Evolutionary conservation across 768 basidiomycete genomes (phyloP), one percentile per base, ranked within the genome.

Genomic region (Russula virescens): DNA sequence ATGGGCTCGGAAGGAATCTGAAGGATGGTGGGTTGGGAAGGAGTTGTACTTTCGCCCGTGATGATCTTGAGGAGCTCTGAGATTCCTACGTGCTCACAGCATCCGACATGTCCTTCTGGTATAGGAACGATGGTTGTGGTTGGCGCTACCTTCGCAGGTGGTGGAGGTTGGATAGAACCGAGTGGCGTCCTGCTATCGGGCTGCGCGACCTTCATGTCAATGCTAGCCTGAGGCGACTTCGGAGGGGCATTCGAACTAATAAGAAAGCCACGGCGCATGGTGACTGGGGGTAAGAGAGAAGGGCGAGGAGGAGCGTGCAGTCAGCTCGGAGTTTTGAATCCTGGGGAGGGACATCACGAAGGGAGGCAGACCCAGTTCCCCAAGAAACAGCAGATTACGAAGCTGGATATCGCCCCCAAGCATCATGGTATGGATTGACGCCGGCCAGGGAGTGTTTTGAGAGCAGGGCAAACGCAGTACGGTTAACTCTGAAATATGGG

Each of bases 221-320:
- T 16, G n/a, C 26, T 49, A 18, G 48, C 48, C 48, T 2, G 48
- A 31, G 54, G 31, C 16, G 18, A n/a, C 34, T 18, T 34, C 0
- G 45, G 26, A n/a, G n/a, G 52, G 28, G 54, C 21, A 25, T 42
- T 25, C 53, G 21, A 18, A 8, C 21, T 48, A 31, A 40, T 26
- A 10, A 61, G 60, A 25, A 61, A 61, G 3, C 60, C 60, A 31
- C 60, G 60, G 5, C 60, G 60, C 60, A 61, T 61, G 35, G 19
- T 49, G 46, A 18, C 5, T 16, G 38, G 35, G 8, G 23, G 25
- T 54, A 31, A 19, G 47, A 11, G 47, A 48, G 47, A 23, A 42
- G 47, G 48, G 53, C 23, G 35, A 28, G 18, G 46, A 14, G 23
- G 46, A 21, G 10, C 16, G 28, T 31, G 25, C 26, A 28, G 55